Evolutionary conservation across 2,329 filamentous ascomycete species (phyloP), one percentile per base, ranked within the genome.

Genomic region (Daldinia eschscholtzii): DNA sequence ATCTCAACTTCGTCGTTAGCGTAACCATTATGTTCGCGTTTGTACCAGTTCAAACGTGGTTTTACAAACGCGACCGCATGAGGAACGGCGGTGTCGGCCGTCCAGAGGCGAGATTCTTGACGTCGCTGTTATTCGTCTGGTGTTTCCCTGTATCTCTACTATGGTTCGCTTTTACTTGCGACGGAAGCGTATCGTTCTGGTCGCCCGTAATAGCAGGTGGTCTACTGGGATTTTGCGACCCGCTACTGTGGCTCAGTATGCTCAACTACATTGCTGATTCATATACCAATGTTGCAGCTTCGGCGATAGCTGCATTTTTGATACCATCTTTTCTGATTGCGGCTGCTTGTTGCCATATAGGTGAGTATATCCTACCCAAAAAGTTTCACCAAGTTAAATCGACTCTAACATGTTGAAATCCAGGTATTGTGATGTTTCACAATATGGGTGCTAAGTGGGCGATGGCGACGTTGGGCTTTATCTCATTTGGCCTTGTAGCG

Each of bases 231-330:
- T 80, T 82, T 67, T 80, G 79, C 30, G 80, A 82, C 67, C 80
- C 81, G 7, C 67, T 83, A n/a, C 75, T 83, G 4, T 83, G 80
- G 80, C 74, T 82, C n/a, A 72, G 75, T 56, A 83, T 82, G 81
- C 70, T 83, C 50, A 83, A 80, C 59, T 83, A 83, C 68, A 80
- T 82, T 53, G 80, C 80, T 33, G 80, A 83, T 70, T 76, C 79
- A 4, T 83, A 83, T 57, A 80, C 80, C 33, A 81, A 81, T 67
- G 77, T 82, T 7, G 81, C 81, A 15, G 81, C 74, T 4, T 80
- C 78, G 20, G 80, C 81, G 6, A 80, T 83, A 44, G 81, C 81
- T 1, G 81, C 81, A 1, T 83, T 83, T 74, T 72, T 82, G 55
- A 82, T 83, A 61, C 81, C 81, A 0, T 80, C 78, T n/a, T 82